A percentile compares a stretch with the other conserved stretches of the same genome.
Evolutionary conservation across 345 rosid species (phyloP).

Genomic region (Xanthoceras sorbifolium): DNA sequence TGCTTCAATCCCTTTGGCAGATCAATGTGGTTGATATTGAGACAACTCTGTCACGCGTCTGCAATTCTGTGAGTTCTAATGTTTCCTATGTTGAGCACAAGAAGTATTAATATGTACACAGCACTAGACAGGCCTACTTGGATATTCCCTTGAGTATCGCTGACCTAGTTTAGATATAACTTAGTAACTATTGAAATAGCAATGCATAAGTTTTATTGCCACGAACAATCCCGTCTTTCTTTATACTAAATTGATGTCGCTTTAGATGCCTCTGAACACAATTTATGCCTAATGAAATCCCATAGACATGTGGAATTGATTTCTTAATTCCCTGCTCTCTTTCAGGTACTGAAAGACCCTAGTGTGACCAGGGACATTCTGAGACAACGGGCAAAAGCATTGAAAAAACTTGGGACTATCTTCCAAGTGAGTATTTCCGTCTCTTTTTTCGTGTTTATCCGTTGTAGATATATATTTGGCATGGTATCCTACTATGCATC

Average conservation of each 20-base stretch:
- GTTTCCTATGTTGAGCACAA: slow-evolving; percentile 5
- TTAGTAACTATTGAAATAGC: background rate
- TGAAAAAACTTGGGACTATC: slow-evolving; percentile 84
- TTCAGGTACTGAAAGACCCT: slow-evolving; percentile 89
- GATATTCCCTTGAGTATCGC: background rate
- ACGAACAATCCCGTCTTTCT: background rate
- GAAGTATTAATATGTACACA: background rate
- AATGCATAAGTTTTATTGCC: background rate
- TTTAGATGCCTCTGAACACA: background rate
- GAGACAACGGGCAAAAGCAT: slow-evolving; percentile 57
- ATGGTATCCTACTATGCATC: background rate
- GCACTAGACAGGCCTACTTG: background rate
- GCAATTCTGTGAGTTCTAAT: slow-evolving; percentile 63
- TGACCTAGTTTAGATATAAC: background rate
- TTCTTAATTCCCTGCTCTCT: slow-evolving; percentile 11
- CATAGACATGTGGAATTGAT: background rate
- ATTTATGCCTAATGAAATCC: background rate
- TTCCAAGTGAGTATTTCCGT: slow-evolving; percentile 63
- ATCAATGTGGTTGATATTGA: slow-evolving; percentile 94
- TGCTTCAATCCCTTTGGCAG: slow-evolving; percentile 96
- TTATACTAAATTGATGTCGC: background rate
- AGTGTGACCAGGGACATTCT: slow-evolving; percentile 67
- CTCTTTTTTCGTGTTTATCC: background rate
- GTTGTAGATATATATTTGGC: background rate
- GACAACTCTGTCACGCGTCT: slow-evolving; percentile 77